Evolutionary conservation across 192 early-diverging fungal species (phyloP), one percentile per base, ranked within the genome.

Genomic region (Entrophospora sp.): DNA sequence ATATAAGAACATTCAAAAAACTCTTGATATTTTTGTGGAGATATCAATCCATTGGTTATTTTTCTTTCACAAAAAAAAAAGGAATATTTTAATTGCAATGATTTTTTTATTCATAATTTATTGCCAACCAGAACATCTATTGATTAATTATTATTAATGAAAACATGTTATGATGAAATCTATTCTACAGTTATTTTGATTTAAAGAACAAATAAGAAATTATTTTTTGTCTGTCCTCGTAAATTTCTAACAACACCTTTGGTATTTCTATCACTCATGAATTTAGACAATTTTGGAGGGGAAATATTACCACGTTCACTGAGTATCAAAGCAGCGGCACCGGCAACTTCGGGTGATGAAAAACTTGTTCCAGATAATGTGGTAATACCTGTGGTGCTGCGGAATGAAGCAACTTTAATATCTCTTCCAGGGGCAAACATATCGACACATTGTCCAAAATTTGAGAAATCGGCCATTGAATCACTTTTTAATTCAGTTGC

Each of bases 291-390:
- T 0, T 24, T 14, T 25, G 2, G 22, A 24, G 57, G 36, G 2
- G 24, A 28, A 24, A n/a, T 5, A 10, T 64, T 36, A 38, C 63
- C 61, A 18, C 20, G 1, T 3, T 48, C 9, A 5, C 34, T 30
- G 10, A 64, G 30, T 12, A 64, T 14, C 13, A 48, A 82, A 27
- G 94, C 92, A 42, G 92, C 77, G 40, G 91, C 81, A 32, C 94
- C 94, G 31, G 86, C 86, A 34, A 91, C 89, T 64, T 96, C 92
- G 22, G 94, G 94, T 49, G 84, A 81, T 57, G 94, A 90, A 90
- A 93, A 92, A 32, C 87, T 89, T 3, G 94, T 96, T 34, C 94
- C 94, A 10, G 91, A 94, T 69, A 94, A 91, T 36, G 83, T 84
- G 73, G 89, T 87, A 74, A 81, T 89, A 67, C 79, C 80, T 66